phyloP scores from a whole-genome alignment of 305 asterid genomes.

The Fraxinus xanthoxyloides region DNA sequence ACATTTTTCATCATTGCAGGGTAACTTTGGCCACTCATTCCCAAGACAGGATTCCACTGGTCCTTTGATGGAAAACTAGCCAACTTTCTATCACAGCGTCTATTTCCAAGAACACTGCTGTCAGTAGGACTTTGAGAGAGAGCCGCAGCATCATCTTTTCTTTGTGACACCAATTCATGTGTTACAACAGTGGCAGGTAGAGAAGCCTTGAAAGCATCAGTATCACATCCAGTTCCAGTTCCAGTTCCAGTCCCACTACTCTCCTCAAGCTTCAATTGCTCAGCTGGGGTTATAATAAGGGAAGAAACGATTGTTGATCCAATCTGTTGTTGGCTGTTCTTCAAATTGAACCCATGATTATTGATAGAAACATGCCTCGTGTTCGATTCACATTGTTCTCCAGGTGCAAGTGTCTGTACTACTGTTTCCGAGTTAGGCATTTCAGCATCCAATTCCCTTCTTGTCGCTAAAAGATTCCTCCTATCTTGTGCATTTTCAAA shows the following conservation, averaged over 20 bases:
- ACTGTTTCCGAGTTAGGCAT: slow-evolving; percentile 45
- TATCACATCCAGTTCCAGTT: slow-evolving; percentile 38
- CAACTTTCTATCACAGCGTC: slow-evolving; percentile 45
- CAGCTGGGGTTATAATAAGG: slow-evolving; percentile 41
- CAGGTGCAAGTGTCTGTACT: slow-evolving; percentile 48
- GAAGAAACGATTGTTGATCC: slow-evolving; percentile 41
- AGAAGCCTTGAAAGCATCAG: slow-evolving; percentile 40
- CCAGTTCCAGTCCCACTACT: slow-evolving; percentile 33
- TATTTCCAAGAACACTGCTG: slow-evolving; percentile 41
- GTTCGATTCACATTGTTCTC: slow-evolving; percentile 50
- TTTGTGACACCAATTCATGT: slow-evolving; percentile 44
- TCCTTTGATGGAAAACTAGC: slow-evolving; percentile 54
- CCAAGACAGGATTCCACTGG: slow-evolving; percentile 77
- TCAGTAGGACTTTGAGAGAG: slow-evolving; percentile 45
- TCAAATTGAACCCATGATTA: slow-evolving; percentile 49
- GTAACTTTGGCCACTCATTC: slow-evolving; percentile 55
- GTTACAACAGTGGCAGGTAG: slow-evolving; percentile 38
- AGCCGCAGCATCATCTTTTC: slow-evolving; percentile 46
- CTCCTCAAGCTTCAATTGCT: slow-evolving; percentile 50
- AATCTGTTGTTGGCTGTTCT: slow-evolving; percentile 38
- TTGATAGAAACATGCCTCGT: slow-evolving; percentile 34
- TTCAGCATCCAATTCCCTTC: slow-evolving; percentile 50
- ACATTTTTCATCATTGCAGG: slow-evolving; percentile 4
- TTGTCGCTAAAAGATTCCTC: slow-evolving; percentile 41
- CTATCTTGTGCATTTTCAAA: slow-evolving; percentile 59